Conservation (phyloP, 129 eudicot species). For the Artemisia argyi region DNA sequence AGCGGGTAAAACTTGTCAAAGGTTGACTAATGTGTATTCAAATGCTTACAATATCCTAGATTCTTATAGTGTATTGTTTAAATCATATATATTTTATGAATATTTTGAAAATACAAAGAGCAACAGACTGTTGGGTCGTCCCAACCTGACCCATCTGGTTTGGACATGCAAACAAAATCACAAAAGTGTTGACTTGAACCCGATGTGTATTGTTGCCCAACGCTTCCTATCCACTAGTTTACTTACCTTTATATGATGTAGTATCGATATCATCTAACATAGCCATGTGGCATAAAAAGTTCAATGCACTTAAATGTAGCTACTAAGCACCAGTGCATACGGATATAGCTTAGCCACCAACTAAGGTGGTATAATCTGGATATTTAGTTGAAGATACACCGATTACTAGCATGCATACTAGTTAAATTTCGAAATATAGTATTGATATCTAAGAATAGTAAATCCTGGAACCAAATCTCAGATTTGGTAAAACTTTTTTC, state of each 20-base stretch:
- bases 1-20: too few species aligned
- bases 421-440: background rate
- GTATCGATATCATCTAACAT: too few species aligned
- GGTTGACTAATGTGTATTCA: background rate
- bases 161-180: too few species aligned
- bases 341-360: background rate
- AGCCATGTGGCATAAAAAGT: background rate
- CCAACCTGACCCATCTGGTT: too few species aligned
- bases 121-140: too few species aligned
- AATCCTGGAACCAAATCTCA: slow-evolving; percentile 3
- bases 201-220: too few species aligned
- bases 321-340: background rate
- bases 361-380: background rate
- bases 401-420: background rate
- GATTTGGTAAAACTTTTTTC: slow-evolving; percentile 9
- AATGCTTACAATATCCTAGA: background rate
- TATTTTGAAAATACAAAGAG: too few species aligned
- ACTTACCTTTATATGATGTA: background rate
- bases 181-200: too few species aligned
- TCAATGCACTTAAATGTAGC: background rate
- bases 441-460: background rate
- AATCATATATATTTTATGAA: too few species aligned
- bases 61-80: background rate
- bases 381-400: background rate
- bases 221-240: background rate